Base-by-base conservation (phyloP, 2,329 filamentous ascomycete species). In the Beauveria bassiana region DNA sequence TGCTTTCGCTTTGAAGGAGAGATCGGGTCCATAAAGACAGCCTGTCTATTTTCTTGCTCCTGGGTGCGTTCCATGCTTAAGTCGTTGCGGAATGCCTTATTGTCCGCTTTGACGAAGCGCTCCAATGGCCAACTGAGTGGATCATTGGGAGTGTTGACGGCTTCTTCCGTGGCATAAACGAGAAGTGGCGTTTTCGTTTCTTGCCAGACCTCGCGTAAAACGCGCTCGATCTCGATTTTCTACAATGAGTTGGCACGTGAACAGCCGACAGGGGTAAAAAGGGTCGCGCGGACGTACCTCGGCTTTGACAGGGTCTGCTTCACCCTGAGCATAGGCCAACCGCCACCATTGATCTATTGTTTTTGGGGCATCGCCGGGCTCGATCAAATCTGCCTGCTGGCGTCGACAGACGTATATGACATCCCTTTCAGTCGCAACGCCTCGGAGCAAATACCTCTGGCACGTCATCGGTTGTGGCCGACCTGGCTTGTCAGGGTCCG, bases 301-400 rank as follows among this genome's bases (percentile, higher is more conserved):
- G 18, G 78, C 72, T 64, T 73, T 77, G 31, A 80, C 72, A n/a
- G 80, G 77, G 53, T 74, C 71, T 6, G 72, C 66, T 12, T 75
- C 58, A 8, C 52, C 67, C 14, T 73, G 68, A 24, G 70, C 68
- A 64, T 78, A 81, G 42, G 77, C 72, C 51, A 85, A 71, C 64
- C 77, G 78, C 82, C 82, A 85, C 82, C 82, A 85, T 66, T 84
- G 81, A 58, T 83, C 81, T 18, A 64, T 64, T 4, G 68, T 62
- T 24, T 66, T 64, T 3, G 71, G 57, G 4, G 64, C 62, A 38
- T 73, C 75, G 1, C 71, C 74, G n/a, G 79, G 53, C 18, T 80
- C 77, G 55, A 78, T 77, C 38, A 79, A 67, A 56, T 78, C 73
- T 5, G 70, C 69, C 59, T 77, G 75, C 18, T 72, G 67, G 43